Evolutionary conservation across 805 yeast genomes (phyloP).

Genomic region (Blastobotrys robertii): DNA sequence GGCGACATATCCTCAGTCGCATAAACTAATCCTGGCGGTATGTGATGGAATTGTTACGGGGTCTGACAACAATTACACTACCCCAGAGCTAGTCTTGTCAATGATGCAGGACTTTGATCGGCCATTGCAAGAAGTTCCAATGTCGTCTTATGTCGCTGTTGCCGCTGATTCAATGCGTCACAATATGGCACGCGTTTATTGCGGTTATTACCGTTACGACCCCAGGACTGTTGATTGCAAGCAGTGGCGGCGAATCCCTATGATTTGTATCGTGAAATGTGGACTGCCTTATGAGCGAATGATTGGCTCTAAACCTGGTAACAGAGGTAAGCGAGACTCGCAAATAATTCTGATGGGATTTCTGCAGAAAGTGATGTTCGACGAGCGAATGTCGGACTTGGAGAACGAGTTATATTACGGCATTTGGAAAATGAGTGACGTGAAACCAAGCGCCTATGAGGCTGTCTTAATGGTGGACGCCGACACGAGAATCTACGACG

Average conservation of each 20-base stretch:
- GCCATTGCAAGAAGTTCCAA: constrained; percentile 29
- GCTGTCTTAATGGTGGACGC: constrained; percentile 89
- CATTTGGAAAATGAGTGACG: constrained; percentile 59
- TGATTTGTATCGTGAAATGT: constrained; percentile 71
- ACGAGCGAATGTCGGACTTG: constrained; percentile 88
- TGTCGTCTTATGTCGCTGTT: constrained; percentile 65
- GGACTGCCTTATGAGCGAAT: constrained; percentile 70
- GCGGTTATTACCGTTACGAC: constrained; percentile 75
- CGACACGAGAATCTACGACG: constrained; percentile 81
- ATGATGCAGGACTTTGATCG: constrained; percentile 65
- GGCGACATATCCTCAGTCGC: constrained; percentile 75
- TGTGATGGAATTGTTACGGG: constrained; percentile 87
- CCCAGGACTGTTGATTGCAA: constrained; percentile 61
- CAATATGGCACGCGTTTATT: constrained; percentile 78
- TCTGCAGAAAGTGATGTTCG: constrained; percentile 76
- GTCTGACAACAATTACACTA: constrained; percentile 59
- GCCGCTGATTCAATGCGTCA: constrained; percentile 71
- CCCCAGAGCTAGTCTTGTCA: constrained; percentile 67
- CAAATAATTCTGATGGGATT: constrained; percentile 88
- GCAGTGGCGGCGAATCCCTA: constrained; percentile 68
- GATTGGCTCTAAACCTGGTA: constrained; percentile 69
- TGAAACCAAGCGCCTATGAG: constrained; percentile 75
- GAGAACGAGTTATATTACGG: constrained; percentile 68
- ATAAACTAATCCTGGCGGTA: constrained; percentile 62
- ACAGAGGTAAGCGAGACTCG: constrained; percentile 94